phyloP scores from a whole-genome alignment of 129 eudicot species.

The Pulicaria dysenterica region DNA sequence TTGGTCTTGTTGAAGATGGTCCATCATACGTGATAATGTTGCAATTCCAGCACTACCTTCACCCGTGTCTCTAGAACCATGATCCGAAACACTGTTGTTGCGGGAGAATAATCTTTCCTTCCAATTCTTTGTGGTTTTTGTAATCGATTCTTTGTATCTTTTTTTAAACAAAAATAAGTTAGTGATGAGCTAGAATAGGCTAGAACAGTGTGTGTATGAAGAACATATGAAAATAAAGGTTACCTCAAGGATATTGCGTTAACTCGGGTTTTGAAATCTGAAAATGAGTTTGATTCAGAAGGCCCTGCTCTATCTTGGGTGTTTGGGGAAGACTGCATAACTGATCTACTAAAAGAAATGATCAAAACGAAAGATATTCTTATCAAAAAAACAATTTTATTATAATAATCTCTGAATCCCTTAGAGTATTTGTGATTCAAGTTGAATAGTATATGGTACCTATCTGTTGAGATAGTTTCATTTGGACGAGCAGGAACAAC shows the following conservation, averaged over 20 bases:
- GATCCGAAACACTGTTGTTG: conserved; percentile 51
- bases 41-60: conserved; percentile 58
- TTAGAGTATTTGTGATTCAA: not conserved
- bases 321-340: conserved; percentile 57
- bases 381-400: not conserved
- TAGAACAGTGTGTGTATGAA: not conserved
- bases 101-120: conserved; percentile 89
- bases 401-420: not conserved
- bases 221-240: not conserved
- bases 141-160: conserved; percentile 88
- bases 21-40: conserved; percentile 76
- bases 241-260: conserved; percentile 82
- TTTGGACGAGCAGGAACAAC: conserved; percentile 51
- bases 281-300: conserved; percentile 79
- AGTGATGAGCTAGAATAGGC: not conserved
- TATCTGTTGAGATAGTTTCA: conserved; percentile 49
- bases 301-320: conserved; percentile 87
- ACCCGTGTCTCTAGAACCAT: conserved; percentile 52
- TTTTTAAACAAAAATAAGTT: not conserved
- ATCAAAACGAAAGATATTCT: not conserved
- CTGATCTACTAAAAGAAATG: conserved; percentile 43
- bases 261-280: conserved; percentile 80
- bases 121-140: conserved; percentile 93
- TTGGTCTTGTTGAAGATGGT: conserved; percentile 52
- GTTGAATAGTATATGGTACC: conserved; percentile 44